These are phyloP conservation scores for Volvox reticuliferus DNA, from an alignment of 139 green algal species.

Conservation along the genomic window DNA sequence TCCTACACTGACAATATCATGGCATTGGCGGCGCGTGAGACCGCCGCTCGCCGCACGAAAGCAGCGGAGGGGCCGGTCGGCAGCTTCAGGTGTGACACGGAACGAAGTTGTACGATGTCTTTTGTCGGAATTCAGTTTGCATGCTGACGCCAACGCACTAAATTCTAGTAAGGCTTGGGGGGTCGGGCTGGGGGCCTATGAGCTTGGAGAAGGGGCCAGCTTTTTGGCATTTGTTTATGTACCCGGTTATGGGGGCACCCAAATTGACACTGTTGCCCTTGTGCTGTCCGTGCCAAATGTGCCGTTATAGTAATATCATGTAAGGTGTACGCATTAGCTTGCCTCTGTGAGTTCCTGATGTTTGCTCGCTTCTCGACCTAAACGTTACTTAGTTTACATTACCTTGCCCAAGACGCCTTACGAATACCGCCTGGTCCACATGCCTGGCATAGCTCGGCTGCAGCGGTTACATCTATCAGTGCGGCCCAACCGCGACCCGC, in stretches of 20 bases:
- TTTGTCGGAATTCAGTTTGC: no score
- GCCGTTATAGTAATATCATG: no score
- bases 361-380: no score
- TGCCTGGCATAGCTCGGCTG: not conserved
- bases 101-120: not conserved
- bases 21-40: not conserved
- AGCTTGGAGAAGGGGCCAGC: not conserved
- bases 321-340: no score
- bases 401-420: not conserved
- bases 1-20: not conserved
- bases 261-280: no score
- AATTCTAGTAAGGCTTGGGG: not conserved
- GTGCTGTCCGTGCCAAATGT: no score
- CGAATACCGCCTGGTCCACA: not conserved
- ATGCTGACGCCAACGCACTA: not conserved
- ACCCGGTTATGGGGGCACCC: no score
- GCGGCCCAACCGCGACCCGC: not conserved
- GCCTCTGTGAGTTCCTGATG: not conserved
- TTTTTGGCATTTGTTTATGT: no score
- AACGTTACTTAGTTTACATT: not conserved
- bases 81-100: not conserved
- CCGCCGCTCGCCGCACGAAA: not conserved
- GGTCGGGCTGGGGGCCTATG: not conserved
- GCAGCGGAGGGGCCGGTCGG: not conserved
- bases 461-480: constrained; percentile 1